phyloP scores from a whole-genome alignment of 257 asterid genomes.

The Solanum chilense region DNA sequence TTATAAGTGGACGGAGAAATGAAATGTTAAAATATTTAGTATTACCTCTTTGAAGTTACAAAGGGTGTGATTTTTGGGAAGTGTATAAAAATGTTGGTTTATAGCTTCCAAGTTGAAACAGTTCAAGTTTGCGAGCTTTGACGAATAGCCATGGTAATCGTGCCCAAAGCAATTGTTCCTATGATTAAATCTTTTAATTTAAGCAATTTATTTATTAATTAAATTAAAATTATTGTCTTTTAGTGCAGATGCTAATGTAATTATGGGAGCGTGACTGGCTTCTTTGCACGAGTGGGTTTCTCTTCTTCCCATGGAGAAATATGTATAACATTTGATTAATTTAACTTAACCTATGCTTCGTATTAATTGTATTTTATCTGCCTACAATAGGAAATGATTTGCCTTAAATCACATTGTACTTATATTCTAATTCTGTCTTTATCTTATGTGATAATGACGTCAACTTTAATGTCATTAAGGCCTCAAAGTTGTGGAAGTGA shows the following conservation, averaged over 20 bases:
- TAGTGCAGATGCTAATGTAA: not conserved
- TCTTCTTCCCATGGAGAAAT: conserved; percentile 14
- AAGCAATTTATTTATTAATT: not conserved
- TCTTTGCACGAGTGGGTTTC: conserved; percentile 55
- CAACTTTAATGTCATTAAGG: not conserved
- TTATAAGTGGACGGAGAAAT: not conserved
- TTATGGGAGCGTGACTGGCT: conserved; percentile 40
- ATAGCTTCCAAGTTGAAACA: not conserved
- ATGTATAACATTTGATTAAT: not conserved
- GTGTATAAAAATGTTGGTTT: not conserved
- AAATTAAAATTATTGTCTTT: not conserved
- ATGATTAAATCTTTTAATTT: conserved; percentile 13
- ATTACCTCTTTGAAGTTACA: not conserved
- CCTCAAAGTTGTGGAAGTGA: too few relatives aligned
- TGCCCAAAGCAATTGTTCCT: conserved; percentile 1
- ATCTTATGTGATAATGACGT: not conserved
- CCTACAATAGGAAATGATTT: not conserved
- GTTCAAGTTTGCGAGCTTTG: conserved; percentile 1
- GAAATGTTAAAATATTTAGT: not conserved
- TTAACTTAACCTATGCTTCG: not conserved
- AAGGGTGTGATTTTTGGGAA: not conserved
- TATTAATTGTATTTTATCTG: not conserved
- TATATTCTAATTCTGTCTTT: not conserved
- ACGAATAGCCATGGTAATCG: conserved; percentile 11
- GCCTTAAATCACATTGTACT: not conserved